These are phyloP conservation scores for Dipteronia sinensis DNA, from an alignment of 345 rosid genomes.

Conservation along the genomic window DNA sequence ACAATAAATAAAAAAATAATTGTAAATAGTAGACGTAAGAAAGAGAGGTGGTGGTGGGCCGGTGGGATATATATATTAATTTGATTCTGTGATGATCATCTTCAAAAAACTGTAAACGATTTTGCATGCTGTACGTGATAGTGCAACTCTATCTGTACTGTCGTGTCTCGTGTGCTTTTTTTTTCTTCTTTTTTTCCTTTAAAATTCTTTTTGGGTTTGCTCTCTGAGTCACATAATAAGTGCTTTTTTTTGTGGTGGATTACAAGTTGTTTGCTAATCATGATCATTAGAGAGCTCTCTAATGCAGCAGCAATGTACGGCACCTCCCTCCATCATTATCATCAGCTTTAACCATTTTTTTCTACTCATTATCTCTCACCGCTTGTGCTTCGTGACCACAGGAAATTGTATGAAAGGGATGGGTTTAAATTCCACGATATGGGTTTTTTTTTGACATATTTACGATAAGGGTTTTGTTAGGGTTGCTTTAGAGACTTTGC, in stretches of 20 bases:
- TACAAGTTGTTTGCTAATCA: constrained; percentile 22
- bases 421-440: too few species aligned
- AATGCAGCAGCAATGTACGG: constrained; percentile 10
- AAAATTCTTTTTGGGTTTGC: too few species aligned
- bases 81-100: neutral
- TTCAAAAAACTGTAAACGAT: neutral
- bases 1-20: too few species aligned
- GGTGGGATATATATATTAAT: too few species aligned
- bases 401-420: too few species aligned
- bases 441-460: too few species aligned
- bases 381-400: too few species aligned
- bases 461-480: too few species aligned
- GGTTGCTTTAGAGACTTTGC: too few species aligned
- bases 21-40: neutral
- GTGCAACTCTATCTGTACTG: constrained; percentile 31
- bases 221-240: neutral
- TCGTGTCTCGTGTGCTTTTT: neutral
- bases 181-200: too few species aligned
- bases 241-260: constrained; percentile 13
- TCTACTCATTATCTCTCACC: too few species aligned
- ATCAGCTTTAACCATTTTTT: neutral
- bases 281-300: neutral
- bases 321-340: neutral
- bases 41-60: neutral
- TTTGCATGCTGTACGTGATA: constrained; percentile 17